Evolutionary conservation across 495 filamentous ascomycete genomes (phyloP), one percentile per base, ranked within the genome.

Genomic region (Daldinia grandis): DNA sequence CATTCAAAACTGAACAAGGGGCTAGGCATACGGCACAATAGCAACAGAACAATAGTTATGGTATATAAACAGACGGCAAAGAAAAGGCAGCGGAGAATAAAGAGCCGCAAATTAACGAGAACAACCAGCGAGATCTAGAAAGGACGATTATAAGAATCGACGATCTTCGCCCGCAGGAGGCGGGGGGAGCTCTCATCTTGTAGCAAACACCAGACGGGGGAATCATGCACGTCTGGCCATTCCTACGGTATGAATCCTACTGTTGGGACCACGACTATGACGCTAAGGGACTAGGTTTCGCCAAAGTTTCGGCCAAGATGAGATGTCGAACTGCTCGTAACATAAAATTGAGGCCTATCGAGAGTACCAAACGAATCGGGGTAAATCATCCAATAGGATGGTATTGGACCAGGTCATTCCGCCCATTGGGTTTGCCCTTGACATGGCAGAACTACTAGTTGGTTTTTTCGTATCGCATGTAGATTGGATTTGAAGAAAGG

Each of bases 151-250:
- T 44, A 58, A 38, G 17, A 8, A 37, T 67, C 25, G 61, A 73
- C 69, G 67, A 71, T 75, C 66, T 51, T 71, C 38, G 64, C 60
- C 38, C 19, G 38, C 15, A 50, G 67, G 69, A 47, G 19, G 50
- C 65, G 66, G 69, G 54, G 64, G 35, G 38, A 31, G 28, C 35
- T 27, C 24, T 50, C 75, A 71, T 77, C 75, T 77, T 77, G 75
- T 77, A 77, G 33, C 44, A 53, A 62, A 40, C 4, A 31, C 12
- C 10, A 5, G 62, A 38, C 47, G 38, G 53, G 38, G 24, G 44
- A 24, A 68, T 68, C 37, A 53, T 19, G 60, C 33, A 51, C 56
- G 38, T 54, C 28, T 55, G 31, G 49, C 30, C 24, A 58, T 24
- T 50, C 47, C 33, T 42, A n/a, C 5, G 14, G 5, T 30, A 27